phyloP scores from a whole-genome alignment of 2,329 filamentous ascomycete species.

The Ceratocystis diversiconidia region DNA sequence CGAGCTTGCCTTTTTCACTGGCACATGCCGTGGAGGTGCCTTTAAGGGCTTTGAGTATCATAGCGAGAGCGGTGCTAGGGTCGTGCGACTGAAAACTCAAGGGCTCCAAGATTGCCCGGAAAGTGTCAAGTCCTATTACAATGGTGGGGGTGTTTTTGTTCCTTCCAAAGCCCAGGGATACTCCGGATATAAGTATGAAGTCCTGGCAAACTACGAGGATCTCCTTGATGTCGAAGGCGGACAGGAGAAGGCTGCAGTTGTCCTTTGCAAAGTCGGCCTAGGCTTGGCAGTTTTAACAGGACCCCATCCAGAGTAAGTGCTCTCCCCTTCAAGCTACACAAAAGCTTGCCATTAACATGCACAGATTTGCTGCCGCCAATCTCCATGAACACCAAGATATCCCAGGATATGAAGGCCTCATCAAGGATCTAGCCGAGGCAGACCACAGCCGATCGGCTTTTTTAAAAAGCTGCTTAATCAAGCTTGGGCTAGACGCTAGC shows the following conservation, averaged over 20 bases:
- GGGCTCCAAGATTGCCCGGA: conserved; percentile 42
- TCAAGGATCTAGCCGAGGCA: conserved; percentile 51
- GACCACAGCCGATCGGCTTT: conserved; percentile 60
- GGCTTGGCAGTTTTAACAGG: conserved; percentile 70
- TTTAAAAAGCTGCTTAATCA: conserved; percentile 62
- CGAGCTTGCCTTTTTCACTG: conserved; percentile 80
- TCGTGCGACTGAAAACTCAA: conserved; percentile 51
- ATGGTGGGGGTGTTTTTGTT: conserved; percentile 87
- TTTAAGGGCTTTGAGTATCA: conserved; percentile 84
- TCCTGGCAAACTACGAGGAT: conserved; percentile 68
- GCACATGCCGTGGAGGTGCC: conserved; percentile 69
- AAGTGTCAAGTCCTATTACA: conserved; percentile 69
- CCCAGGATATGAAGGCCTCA: conserved; percentile 55
- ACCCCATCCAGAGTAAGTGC: conserved; percentile 70
- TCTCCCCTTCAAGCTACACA: background rate
- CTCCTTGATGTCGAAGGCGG: conserved; percentile 64
- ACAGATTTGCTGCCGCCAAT: conserved; percentile 69
- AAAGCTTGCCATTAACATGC: conserved; percentile 15
- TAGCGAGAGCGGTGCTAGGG: conserved; percentile 70
- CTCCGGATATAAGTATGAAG: conserved; percentile 42
- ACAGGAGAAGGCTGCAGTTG: conserved; percentile 57
- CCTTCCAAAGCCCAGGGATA: conserved; percentile 39
- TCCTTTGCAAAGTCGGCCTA: conserved; percentile 70
- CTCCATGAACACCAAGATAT: conserved; percentile 52
- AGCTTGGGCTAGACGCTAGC: conserved; percentile 68